Conservation (phyloP, 208 protist species). For the Leishmania tropica region DNA sequence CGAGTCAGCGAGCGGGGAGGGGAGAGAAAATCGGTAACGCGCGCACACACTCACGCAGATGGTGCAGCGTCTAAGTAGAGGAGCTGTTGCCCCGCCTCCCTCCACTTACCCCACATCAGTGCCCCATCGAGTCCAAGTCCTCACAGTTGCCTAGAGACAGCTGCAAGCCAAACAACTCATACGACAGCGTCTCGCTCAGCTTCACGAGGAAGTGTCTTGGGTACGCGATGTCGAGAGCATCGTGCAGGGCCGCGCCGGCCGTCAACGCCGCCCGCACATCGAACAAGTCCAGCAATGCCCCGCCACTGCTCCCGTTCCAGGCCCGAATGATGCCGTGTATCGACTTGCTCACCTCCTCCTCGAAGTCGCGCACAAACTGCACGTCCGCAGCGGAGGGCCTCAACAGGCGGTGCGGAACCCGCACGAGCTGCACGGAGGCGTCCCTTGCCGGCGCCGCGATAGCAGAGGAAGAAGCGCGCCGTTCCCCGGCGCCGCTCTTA, state of each 20-base stretch:
- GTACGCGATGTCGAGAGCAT: slow-evolving; percentile 45
- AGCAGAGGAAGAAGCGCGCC: not conserved
- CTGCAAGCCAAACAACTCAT: slow-evolving; percentile 59
- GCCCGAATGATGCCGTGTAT: slow-evolving; percentile 5
- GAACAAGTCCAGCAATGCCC: slow-evolving; percentile 8
- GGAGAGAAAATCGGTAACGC: not conserved
- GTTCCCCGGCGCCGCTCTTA: not conserved
- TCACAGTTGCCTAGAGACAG: slow-evolving; percentile 78
- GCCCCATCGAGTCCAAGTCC: slow-evolving; percentile 54
- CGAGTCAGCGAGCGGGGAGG: not conserved
- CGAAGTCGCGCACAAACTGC: slow-evolving; percentile 33
- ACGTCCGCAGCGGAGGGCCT: slow-evolving; percentile 18
- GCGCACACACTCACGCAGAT: too few species aligned
- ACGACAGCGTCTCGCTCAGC: slow-evolving; percentile 63
- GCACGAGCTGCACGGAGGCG: slow-evolving; percentile 22
- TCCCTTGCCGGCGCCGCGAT: slow-evolving; percentile 2
- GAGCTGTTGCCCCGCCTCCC: not conserved
- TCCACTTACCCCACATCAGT: not conserved
- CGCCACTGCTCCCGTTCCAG: not conserved
- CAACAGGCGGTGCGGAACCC: slow-evolving; percentile 27
- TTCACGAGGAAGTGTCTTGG: slow-evolving; percentile 67
- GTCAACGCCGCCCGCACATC: slow-evolving; percentile 15
- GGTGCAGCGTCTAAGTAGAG: too few species aligned
- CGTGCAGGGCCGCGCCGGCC: slow-evolving; percentile 15
- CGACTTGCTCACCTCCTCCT: slow-evolving; percentile 34